These are phyloP conservation scores for Penicillium sp. DNA, from an alignment of 2,329 filamentous ascomycete species.

Conservation along the genomic window DNA sequence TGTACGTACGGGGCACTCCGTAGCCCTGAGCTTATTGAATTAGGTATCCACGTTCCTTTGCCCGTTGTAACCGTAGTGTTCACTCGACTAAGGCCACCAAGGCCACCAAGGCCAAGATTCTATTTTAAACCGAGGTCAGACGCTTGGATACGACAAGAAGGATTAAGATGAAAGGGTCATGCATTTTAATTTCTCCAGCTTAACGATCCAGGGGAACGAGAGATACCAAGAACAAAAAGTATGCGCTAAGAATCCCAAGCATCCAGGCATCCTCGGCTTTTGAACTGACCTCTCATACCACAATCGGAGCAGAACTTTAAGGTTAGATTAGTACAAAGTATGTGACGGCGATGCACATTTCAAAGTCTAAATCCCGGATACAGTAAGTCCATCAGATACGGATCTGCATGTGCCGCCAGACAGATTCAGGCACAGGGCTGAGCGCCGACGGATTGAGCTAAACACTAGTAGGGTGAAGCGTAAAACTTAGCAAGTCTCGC, in stretches of 20 bases:
- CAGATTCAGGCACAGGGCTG: not conserved
- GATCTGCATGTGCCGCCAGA: not conserved
- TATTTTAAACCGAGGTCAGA: not conserved
- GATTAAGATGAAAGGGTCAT: too few relatives aligned
- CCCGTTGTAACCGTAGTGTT: not conserved
- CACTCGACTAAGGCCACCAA: not conserved
- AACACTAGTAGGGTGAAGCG: not conserved
- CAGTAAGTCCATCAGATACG: not conserved
- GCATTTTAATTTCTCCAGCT: too few relatives aligned
- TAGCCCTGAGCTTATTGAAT: constrained; percentile 1
- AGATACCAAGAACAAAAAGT: not conserved
- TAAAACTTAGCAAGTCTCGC: not conserved
- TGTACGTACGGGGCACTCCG: too few relatives aligned
- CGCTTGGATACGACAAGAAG: too few relatives aligned
- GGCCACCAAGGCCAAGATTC: not conserved
- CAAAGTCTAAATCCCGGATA: too few relatives aligned
- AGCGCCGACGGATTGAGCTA: not conserved
- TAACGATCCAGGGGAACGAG: not conserved
- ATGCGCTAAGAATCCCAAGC: not conserved
- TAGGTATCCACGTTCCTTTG: not conserved
- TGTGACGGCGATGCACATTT: not conserved
- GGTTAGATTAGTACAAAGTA: not conserved
- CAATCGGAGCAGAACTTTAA: too few relatives aligned
- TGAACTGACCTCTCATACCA: not conserved
- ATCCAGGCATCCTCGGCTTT: not conserved